A percentile compares a stretch with the other conserved stretches of the same genome.
phyloP scores from a whole-genome alignment of 2,329 filamentous ascomycete species.

The Sporothrix schenckii region DNA sequence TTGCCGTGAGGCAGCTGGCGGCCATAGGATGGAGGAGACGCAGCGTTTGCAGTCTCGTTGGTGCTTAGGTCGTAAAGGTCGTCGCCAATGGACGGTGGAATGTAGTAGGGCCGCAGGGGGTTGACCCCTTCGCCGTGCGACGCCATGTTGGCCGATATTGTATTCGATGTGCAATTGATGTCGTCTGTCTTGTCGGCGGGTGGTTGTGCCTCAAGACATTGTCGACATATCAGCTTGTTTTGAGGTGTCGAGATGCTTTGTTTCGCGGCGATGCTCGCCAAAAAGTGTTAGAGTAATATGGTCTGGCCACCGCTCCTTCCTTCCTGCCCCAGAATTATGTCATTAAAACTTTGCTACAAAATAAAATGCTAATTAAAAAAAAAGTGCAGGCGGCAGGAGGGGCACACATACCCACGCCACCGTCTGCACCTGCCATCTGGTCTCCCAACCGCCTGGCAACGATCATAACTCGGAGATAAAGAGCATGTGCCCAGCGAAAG shows the following conservation, averaged over 20 bases:
- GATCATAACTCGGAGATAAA: constrained; percentile 30
- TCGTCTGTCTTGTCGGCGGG: background rate
- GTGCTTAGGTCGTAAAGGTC: constrained; percentile 42
- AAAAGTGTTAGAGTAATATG: constrained; percentile 6
- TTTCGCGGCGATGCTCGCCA: constrained; percentile 14
- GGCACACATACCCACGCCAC: constrained; percentile 9
- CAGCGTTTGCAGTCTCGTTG: background rate
- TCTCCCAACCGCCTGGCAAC: background rate
- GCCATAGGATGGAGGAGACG: constrained; percentile 7
- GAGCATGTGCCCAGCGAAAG: background rate
- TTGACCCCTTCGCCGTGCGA: constrained; percentile 57
- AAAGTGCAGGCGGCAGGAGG: constrained; percentile 21
- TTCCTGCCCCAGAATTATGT: constrained; percentile 20
- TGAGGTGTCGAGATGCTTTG: constrained; percentile 9
- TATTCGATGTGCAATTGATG: background rate
- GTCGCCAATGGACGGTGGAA: constrained; percentile 59
- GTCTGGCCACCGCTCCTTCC: constrained; percentile 29
- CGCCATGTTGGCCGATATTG: constrained; percentile 45
- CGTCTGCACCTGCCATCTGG: background rate
- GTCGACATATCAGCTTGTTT: background rate
- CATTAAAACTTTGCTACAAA: constrained; percentile 18
- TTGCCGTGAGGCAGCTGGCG: constrained; percentile 53
- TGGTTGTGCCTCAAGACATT: constrained; percentile 9
- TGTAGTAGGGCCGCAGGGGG: constrained; percentile 71
- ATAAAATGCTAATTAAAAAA: background rate